phyloP scores from a whole-genome alignment of 805 yeast species.

The Blastobotrys attinorum region DNA sequence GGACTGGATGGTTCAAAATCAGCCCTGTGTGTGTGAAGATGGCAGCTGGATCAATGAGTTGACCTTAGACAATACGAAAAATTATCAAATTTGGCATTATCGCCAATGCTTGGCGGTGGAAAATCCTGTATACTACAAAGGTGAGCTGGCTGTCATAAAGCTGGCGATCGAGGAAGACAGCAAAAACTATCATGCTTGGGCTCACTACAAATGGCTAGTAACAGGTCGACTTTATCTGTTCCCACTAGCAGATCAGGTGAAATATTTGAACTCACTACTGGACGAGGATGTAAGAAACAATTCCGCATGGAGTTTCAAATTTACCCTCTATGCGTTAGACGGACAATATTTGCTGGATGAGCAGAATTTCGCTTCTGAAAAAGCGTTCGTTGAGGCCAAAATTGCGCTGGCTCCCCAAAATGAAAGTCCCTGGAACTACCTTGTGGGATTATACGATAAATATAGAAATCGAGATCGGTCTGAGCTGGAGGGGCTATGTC shows the following conservation, averaged over 20 bases:
- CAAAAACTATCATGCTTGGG: slow-evolving; percentile 96
- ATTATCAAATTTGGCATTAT: slow-evolving; percentile 97
- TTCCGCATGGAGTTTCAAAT: slow-evolving; percentile 89
- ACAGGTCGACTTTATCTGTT: not conserved
- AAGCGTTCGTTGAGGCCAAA: slow-evolving; percentile 40
- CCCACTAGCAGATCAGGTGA: slow-evolving; percentile 37
- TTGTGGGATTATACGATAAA: slow-evolving; percentile 46
- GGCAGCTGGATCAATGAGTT: slow-evolving; percentile 72
- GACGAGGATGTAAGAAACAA: slow-evolving; percentile 71
- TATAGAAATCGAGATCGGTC: slow-evolving; percentile 24
- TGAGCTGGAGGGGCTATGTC: slow-evolving; percentile 41
- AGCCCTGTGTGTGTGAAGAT: slow-evolving; percentile 36
- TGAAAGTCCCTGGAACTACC: slow-evolving; percentile 79
- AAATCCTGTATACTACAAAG: slow-evolving; percentile 23
- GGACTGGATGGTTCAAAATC: slow-evolving; percentile 8
- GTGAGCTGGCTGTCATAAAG: slow-evolving; percentile 60
- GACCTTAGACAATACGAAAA: slow-evolving; percentile 73
- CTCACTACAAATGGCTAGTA: slow-evolving; percentile 77
- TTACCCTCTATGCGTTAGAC: slow-evolving; percentile 37
- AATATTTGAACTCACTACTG: slow-evolving; percentile 34
- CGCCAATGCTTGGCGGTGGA: slow-evolving; percentile 51
- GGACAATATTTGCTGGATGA: slow-evolving; percentile 12
- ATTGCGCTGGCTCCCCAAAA: slow-evolving; percentile 69
- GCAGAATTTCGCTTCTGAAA: slow-evolving; percentile 37
- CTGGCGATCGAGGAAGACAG: slow-evolving; percentile 69